A percentile compares a stretch with the other conserved stretches of the same genome.
These are phyloP conservation scores for Xylariomycetidae sp. DNA, from an alignment of 2,329 filamentous ascomycete species.

Conservation along the genomic window DNA sequence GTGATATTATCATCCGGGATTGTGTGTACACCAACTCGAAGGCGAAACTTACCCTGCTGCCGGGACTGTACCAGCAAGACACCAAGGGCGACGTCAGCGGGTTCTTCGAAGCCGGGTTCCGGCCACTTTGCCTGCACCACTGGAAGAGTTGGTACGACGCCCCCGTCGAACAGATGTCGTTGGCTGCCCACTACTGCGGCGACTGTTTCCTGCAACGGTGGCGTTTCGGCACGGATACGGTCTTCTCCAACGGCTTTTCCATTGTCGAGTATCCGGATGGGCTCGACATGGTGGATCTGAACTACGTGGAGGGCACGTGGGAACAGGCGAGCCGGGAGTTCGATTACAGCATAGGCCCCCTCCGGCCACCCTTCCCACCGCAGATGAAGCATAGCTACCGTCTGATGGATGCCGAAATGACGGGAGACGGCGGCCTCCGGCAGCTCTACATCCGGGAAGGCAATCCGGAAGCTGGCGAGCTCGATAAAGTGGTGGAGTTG, in stretches of 20 bases:
- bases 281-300: conserved; percentile 32
- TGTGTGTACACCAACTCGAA: conserved; percentile 51
- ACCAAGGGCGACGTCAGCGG: conserved; percentile 48
- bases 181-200: conserved; percentile 46
- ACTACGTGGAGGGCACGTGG: conserved; percentile 50
- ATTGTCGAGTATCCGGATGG: conserved; percentile 42
- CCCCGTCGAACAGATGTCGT: conserved; percentile 44
- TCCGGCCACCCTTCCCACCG: conserved; percentile 31
- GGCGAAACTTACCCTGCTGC: conserved; percentile 48
- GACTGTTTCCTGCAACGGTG: conserved; percentile 54
- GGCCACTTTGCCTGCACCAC: conserved; percentile 54
- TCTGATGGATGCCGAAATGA: conserved; percentile 38
- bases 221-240: conserved; percentile 37
- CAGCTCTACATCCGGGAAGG: conserved; percentile 49
- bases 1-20: conserved; percentile 51
- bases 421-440: conserved; percentile 36
- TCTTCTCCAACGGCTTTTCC: conserved; percentile 56
- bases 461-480: conserved; percentile 30
- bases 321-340: conserved; percentile 39
- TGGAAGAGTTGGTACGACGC: conserved; percentile 56
- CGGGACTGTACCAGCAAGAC: conserved; percentile 52
- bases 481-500: conserved; percentile 44
- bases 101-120: conserved; percentile 52
- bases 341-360: conserved; percentile 47
- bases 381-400: conserved; percentile 46